Conservation (phyloP, 2,329 filamentous ascomycete genomes). For the Ascochyta fabae region DNA sequence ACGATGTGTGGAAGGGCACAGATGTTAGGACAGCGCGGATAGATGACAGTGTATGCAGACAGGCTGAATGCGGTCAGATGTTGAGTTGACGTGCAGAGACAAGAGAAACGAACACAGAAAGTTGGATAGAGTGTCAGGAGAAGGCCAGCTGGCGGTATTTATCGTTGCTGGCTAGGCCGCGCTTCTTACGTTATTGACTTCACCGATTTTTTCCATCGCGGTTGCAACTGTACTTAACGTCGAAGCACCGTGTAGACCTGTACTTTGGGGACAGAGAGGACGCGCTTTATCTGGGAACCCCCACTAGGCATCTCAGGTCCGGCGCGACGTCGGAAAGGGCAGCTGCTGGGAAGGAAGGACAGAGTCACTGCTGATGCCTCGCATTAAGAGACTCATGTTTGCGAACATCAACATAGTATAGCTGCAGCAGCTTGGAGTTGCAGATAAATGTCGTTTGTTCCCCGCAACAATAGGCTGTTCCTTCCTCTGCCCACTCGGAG, state of each 20-base stretch:
- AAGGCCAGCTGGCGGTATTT: slow-evolving; percentile 24
- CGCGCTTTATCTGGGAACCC: slow-evolving; percentile 35
- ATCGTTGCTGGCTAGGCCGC: slow-evolving; percentile 32
- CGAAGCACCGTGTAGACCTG: slow-evolving; percentile 37
- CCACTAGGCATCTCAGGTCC: slow-evolving; percentile 39
- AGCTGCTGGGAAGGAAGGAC: slow-evolving; percentile 16
- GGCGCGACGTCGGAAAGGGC: slow-evolving; percentile 30
- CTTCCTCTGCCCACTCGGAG: slow-evolving; percentile 5
- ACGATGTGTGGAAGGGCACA: not conserved
- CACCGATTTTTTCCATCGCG: slow-evolving; percentile 25
- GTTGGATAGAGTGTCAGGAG: not conserved
- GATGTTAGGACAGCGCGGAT: not conserved
- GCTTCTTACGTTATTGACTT: slow-evolving; percentile 47
- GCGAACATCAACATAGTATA: not conserved
- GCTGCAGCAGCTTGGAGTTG: slow-evolving; percentile 12
- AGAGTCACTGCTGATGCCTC: slow-evolving; percentile 2
- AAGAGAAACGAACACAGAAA: slow-evolving; percentile 8
- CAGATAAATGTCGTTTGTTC: slow-evolving; percentile 9
- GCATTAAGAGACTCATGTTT: not conserved
- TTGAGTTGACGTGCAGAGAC: slow-evolving; percentile 5
- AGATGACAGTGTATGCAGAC: not conserved
- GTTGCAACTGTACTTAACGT: not conserved
- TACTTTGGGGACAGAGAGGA: slow-evolving; percentile 41
- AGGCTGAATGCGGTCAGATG: slow-evolving; percentile 13
- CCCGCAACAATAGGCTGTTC: slow-evolving; percentile 19